These are phyloP conservation scores for Suillus occidentalis DNA, from an alignment of 768 basidiomycete species.

Conservation along the genomic window DNA sequence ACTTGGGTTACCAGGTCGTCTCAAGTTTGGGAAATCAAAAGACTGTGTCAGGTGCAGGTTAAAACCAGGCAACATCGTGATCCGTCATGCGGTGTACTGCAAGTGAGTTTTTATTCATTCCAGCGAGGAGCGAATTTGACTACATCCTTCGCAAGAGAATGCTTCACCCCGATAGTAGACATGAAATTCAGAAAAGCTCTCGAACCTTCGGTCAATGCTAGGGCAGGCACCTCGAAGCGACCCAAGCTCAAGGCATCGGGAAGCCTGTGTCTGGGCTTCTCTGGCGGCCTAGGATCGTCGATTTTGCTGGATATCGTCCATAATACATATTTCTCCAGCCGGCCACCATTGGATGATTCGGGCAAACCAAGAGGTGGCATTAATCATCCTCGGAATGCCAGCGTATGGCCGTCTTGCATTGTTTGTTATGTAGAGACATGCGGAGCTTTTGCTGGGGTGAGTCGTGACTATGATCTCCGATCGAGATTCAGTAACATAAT, in stretches of 20 bases:
- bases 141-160: conserved; percentile 42
- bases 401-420: conserved; percentile 59
- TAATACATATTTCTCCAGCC: conserved; percentile 50
- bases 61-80: conserved; percentile 63
- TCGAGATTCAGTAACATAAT: conserved; percentile 9
- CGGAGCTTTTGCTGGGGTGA: conserved; percentile 58
- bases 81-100: conserved; percentile 84
- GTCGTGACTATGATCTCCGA: conserved; percentile 24
- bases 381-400: conserved; percentile 62
- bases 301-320: conserved; percentile 69
- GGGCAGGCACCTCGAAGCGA: conserved; percentile 54
- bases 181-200: conserved; percentile 65
- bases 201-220: conserved; percentile 62
- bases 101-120: conserved; percentile 43
- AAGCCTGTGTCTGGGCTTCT: conserved; percentile 66
- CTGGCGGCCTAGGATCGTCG: conserved; percentile 79
- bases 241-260: conserved; percentile 66
- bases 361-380: conserved; percentile 50
- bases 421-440: conserved; percentile 75
- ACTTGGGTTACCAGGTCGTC: conserved; percentile 45
- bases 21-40: conserved; percentile 66
- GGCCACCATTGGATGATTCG: conserved; percentile 26
- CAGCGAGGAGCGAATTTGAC: background rate
- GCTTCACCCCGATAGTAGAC: conserved; percentile 63
- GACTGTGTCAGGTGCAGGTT: conserved; percentile 75